Conservation (phyloP, 2,329 filamentous ascomycete genomes). For the Huntiella omanensis region DNA sequence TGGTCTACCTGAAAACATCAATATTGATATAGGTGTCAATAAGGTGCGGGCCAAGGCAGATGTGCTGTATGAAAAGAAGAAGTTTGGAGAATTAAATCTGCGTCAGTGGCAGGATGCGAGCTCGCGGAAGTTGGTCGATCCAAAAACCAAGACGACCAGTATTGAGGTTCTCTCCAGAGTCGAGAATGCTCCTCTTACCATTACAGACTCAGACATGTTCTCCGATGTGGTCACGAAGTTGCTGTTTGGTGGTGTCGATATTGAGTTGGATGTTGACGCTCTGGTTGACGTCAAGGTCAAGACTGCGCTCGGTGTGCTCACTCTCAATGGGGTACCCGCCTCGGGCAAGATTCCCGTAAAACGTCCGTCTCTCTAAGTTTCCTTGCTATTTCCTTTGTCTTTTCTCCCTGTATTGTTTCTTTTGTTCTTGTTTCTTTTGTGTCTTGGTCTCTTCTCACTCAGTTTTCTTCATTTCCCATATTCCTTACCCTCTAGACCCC, state of each 20-base stretch:
- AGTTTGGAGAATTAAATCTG: conserved; percentile 67
- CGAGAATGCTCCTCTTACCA: conserved; percentile 59
- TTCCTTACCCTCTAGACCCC: conserved; percentile 1
- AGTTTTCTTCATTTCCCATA: conserved; percentile 3
- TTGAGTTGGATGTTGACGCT: conserved; percentile 60
- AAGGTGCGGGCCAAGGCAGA: conserved; percentile 59
- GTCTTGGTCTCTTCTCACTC: neutral
- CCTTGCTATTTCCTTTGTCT: conserved; percentile 5
- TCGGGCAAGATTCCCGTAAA: conserved; percentile 78
- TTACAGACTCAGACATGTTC: conserved; percentile 65
- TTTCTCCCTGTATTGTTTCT: conserved; percentile 2
- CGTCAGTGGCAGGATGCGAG: conserved; percentile 68
- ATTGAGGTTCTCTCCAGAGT: conserved; percentile 62
- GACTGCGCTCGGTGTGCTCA: conserved; percentile 64
- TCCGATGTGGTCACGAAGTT: conserved; percentile 63
- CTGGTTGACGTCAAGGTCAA: conserved; percentile 65
- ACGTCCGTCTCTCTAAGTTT: conserved; percentile 51
- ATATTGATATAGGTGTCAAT: conserved; percentile 64
- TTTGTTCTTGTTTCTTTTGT: conserved; percentile 17
- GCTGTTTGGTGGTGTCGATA: conserved; percentile 50
- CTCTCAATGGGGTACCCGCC: conserved; percentile 67
- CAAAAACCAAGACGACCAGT: conserved; percentile 33
- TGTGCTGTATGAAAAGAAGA: conserved; percentile 57
- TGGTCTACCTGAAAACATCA: conserved; percentile 65
- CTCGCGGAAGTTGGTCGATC: conserved; percentile 47